Evolutionary conservation across 2,329 filamentous ascomycete species (phyloP).

Genomic region (Pseudogymnoascus sp.): DNA sequence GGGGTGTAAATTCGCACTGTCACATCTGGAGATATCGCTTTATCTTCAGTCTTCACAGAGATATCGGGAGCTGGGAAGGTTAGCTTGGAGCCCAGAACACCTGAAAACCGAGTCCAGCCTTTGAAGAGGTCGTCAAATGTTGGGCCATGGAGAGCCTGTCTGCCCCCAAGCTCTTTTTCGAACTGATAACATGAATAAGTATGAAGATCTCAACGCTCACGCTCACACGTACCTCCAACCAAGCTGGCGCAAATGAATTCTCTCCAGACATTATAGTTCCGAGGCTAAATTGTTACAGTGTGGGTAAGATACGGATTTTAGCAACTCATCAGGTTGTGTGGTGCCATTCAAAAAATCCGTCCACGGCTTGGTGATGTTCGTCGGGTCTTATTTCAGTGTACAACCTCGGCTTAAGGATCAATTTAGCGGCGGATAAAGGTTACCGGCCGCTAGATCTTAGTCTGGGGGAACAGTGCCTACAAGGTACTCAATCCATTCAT

Average conservation of each 20-base stretch:
- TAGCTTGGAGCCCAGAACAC: conserved; percentile 11
- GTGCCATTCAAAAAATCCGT: too few species aligned
- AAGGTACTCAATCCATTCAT: neutral
- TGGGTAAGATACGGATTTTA: conserved; percentile 8
- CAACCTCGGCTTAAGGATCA: too few species aligned
- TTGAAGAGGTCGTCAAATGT: too few species aligned
- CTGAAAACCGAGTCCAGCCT: too few species aligned
- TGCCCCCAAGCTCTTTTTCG: conserved; percentile 14
- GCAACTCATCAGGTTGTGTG: too few species aligned
- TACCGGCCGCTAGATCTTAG: conserved; percentile 14
- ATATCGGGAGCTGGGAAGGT: conserved; percentile 25
- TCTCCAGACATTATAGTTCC: too few species aligned
- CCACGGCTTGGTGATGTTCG: too few species aligned
- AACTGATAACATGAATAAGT: conserved; percentile 10
- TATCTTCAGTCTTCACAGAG: conserved; percentile 27
- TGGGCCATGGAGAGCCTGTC: conserved; percentile 11
- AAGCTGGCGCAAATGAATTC: too few species aligned
- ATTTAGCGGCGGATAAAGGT: conserved; percentile 11
- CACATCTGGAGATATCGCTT: conserved; percentile 21
- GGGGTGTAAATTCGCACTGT: conserved; percentile 31
- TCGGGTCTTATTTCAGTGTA: too few species aligned
- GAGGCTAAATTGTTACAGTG: conserved; percentile 13
- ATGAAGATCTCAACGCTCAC: too few species aligned
- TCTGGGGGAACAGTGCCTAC: conserved; percentile 6
- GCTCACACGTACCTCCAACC: conserved; percentile 11